These are phyloP conservation scores for Carex myosuroides DNA, from an alignment of 176 grass and related monocot species.

Conservation along the genomic window DNA sequence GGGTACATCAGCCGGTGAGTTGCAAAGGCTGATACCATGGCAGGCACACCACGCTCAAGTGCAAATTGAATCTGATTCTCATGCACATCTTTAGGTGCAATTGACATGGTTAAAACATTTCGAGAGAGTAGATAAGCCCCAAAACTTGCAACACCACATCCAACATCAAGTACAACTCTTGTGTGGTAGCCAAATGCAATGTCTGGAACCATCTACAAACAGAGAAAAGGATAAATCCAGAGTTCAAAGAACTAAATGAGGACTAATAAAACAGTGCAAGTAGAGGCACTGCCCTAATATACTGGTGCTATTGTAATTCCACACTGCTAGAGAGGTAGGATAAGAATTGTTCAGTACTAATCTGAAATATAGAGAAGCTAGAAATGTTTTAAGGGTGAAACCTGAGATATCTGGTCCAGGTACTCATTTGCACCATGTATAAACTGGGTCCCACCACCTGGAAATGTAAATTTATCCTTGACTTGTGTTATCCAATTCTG, in stretches of 20 bases:
- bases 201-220: conserved; percentile 81
- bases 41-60: conserved; percentile 90
- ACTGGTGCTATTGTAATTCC: not conserved
- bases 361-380: not conserved
- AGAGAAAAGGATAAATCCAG: conserved; percentile 23
- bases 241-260: not conserved
- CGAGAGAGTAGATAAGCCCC: conserved; percentile 86
- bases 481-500: conserved; percentile 91
- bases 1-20: conserved; percentile 69
- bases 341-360: not conserved
- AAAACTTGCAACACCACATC: conserved; percentile 93
- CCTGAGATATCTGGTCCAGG: conserved; percentile 78
- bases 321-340: not conserved
- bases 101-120: conserved; percentile 79
- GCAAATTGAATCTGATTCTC: conserved; percentile 99
- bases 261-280: not conserved
- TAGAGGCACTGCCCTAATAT: not conserved
- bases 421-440: conserved; percentile 89
- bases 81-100: conserved; percentile 96
- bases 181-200: conserved; percentile 80
- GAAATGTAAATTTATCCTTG: conserved; percentile 89
- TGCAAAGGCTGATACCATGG: conserved; percentile 71
- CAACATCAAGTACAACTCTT: conserved; percentile 82
- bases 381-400: conserved; percentile 14
- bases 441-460: conserved; percentile 88